These are phyloP conservation scores for Harringtonia lauricola DNA, from an alignment of 2,329 filamentous ascomycete genomes.

Conservation along the genomic window DNA sequence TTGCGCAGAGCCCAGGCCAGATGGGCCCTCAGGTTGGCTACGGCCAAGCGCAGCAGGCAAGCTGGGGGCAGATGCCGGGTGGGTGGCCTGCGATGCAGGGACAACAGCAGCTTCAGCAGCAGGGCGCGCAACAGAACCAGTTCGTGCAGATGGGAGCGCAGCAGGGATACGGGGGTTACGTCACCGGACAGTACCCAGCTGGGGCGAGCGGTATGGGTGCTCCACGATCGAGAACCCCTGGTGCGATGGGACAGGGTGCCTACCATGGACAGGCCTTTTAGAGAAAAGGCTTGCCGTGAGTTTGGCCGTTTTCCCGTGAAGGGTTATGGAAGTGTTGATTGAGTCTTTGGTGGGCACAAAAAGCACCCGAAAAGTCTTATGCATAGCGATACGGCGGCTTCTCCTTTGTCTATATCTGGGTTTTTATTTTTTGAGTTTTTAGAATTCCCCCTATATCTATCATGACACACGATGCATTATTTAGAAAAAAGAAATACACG, in stretches of 20 bases:
- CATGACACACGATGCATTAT: neutral
- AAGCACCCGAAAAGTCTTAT: neutral
- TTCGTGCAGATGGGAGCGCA: neutral
- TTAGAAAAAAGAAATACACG: neutral
- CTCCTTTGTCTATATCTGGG: neutral
- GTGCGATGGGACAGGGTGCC: conserved; percentile 14
- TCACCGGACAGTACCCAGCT: neutral
- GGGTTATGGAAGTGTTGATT: too few species aligned
- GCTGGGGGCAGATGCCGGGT: conserved; percentile 1
- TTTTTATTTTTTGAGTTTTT: neutral
- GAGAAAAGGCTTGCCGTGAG: neutral
- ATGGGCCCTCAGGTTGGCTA: conserved; percentile 8
- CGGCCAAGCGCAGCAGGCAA: neutral
- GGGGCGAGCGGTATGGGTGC: conserved; percentile 16
- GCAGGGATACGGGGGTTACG: neutral
- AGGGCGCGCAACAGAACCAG: conserved; percentile 10
- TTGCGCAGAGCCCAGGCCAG: conserved; percentile 11
- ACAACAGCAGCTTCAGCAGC: neutral
- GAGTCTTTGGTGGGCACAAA: too few species aligned
- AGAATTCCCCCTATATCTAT: neutral
- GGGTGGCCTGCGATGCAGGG: conserved; percentile 4
- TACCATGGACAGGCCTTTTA: conserved; percentile 23
- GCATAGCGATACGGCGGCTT: neutral
- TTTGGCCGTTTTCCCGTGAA: too few species aligned
- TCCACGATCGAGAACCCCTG: conserved; percentile 4